These are phyloP conservation scores for Cucurbita maxima DNA, from an alignment of 306 rosid genomes.

Conservation along the genomic window DNA sequence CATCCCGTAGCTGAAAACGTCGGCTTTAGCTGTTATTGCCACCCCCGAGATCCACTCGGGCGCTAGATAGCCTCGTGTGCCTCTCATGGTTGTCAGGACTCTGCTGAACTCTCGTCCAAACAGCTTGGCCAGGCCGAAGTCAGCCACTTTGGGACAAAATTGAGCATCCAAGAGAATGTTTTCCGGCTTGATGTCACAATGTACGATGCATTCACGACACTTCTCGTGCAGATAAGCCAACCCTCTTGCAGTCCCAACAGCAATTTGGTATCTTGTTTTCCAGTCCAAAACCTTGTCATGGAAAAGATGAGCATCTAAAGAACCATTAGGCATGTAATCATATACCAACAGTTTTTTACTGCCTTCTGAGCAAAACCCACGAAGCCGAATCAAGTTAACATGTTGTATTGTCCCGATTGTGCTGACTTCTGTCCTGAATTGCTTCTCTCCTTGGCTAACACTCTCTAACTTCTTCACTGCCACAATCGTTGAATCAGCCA, in stretches of 20 bases:
- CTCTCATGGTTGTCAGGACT: slow-evolving; percentile 85
- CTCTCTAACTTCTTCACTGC: slow-evolving; percentile 87
- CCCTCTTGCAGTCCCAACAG: slow-evolving; percentile 76
- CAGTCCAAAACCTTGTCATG: slow-evolving; percentile 36
- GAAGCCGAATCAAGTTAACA: slow-evolving; percentile 75
- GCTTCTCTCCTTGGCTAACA: slow-evolving; percentile 85
- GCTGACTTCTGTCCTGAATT: slow-evolving; percentile 67
- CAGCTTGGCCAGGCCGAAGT: slow-evolving; percentile 83
- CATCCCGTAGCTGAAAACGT: slow-evolving; percentile 88
- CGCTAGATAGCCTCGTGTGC: slow-evolving; percentile 86
- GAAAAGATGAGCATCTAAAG: slow-evolving; percentile 45
- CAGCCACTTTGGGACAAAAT: slow-evolving; percentile 64
- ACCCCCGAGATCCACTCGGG: slow-evolving; percentile 89
- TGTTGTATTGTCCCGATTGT: slow-evolving; percentile 80
- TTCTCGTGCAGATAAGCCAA: slow-evolving; percentile 70
- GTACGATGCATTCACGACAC: slow-evolving; percentile 81
- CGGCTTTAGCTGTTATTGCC: slow-evolving; percentile 75
- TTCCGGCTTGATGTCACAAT: slow-evolving; percentile 87
- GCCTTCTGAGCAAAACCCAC: slow-evolving; percentile 82
- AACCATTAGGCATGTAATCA: slow-evolving; percentile 72
- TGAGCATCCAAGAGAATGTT: slow-evolving; percentile 73
- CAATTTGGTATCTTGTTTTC: slow-evolving; percentile 68
- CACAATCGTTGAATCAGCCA: slow-evolving; percentile 49
- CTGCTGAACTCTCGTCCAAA: slow-evolving; percentile 78
- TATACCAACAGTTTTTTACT: slow-evolving; percentile 51